phyloP scores from a whole-genome alignment of 805 yeast genomes.

The Ogataea degrootiae region DNA sequence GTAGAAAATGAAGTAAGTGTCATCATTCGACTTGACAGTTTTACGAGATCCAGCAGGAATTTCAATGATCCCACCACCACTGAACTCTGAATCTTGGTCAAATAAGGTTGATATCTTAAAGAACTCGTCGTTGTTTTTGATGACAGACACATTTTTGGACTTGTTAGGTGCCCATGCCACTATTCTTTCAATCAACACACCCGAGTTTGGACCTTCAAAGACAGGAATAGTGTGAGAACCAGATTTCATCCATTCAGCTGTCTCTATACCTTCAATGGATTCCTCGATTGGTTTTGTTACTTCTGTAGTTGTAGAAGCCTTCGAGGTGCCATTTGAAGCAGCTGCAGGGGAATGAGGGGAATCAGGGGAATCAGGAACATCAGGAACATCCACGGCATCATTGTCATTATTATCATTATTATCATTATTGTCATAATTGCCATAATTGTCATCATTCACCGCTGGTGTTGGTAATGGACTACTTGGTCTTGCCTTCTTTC shows the following conservation, averaged over 20 bases:
- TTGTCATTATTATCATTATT: too few species aligned
- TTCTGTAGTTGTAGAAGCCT: too few species aligned
- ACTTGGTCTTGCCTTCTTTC: too few species aligned
- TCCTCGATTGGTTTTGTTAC: constrained; percentile 22
- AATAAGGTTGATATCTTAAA: constrained; percentile 63
- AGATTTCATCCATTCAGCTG: constrained; percentile 48
- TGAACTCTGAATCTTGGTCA: constrained; percentile 53
- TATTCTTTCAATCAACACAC: constrained; percentile 36
- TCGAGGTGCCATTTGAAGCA: too few species aligned
- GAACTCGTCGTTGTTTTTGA: constrained; percentile 41
- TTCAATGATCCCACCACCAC: constrained; percentile 71
- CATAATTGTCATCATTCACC: too few species aligned
- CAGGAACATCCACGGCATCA: too few species aligned
- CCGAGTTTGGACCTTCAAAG: constrained; percentile 45
- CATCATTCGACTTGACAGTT: constrained; percentile 55
- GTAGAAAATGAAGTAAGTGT: constrained; percentile 68
- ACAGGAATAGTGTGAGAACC: constrained; percentile 44
- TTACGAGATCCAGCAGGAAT: constrained; percentile 61
- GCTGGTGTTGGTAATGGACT: too few species aligned
- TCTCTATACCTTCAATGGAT: constrained; percentile 31
- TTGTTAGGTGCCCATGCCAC: constrained; percentile 66
- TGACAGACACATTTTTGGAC: constrained; percentile 39
- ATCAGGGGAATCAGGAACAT: too few species aligned
- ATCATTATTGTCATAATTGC: too few species aligned
- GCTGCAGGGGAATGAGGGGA: too few species aligned